Conservation (phyloP, 179 eudicot species). For the Spergularia azorica region DNA sequence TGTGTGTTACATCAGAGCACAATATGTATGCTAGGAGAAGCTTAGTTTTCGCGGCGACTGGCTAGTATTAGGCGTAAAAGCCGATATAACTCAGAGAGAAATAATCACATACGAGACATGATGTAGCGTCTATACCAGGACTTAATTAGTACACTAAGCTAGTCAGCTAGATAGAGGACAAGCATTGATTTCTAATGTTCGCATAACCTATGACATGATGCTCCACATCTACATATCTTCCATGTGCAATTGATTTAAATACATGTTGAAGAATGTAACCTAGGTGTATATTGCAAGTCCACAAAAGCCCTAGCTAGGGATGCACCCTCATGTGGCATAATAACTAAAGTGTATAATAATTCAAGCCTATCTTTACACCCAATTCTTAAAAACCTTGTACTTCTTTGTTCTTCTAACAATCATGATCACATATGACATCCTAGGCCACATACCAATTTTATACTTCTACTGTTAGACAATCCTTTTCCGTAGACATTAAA, state of each 20-base stretch:
- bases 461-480: too few species aligned
- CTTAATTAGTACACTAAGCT: not conserved
- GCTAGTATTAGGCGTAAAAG: too few species aligned
- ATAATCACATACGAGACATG: too few species aligned
- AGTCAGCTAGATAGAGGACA: not conserved
- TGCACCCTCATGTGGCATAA: slow-evolving; percentile 26
- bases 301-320: slow-evolving; percentile 4
- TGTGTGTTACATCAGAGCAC: too few species aligned
- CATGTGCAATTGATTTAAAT: slow-evolving; percentile 19
- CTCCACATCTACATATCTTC: slow-evolving; percentile 2
- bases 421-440: not conserved
- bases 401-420: not conserved
- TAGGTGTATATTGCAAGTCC: slow-evolving; percentile 1
- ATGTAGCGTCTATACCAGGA: not conserved
- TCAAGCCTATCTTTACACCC: not conserved
- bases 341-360: slow-evolving; percentile 12
- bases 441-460: not conserved
- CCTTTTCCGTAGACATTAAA: too few species aligned
- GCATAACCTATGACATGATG: not conserved
- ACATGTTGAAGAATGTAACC: not conserved
- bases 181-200: slow-evolving; percentile 10
- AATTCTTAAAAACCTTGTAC: not conserved
- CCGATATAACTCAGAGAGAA: not conserved
- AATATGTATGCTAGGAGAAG: too few species aligned
- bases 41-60: too few species aligned